phyloP scores from a whole-genome alignment of 1,139 yeast species.

The Diutina scorzettiae region DNA sequence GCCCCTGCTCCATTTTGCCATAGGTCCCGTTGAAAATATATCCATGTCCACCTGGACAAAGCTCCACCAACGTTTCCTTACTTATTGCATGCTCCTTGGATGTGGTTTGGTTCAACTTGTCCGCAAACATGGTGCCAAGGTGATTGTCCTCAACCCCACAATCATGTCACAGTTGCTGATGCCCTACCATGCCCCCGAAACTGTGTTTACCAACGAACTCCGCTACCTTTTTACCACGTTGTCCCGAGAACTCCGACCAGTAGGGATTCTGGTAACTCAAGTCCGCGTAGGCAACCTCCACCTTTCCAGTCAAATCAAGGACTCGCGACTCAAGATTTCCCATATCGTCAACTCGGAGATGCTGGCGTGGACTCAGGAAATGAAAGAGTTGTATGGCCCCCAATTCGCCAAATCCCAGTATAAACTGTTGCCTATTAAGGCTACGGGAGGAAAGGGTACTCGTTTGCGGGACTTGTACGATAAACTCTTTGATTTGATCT shows the following conservation, averaged over 20 bases:
- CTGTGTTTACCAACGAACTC: conserved; percentile 26
- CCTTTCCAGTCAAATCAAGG: conserved; percentile 17
- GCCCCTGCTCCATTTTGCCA: conserved; percentile 54
- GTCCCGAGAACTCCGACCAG: conserved; percentile 29
- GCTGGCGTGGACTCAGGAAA: conserved; percentile 29
- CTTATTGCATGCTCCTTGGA: conserved; percentile 41
- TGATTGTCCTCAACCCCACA: conserved; percentile 29
- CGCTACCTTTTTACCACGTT: conserved; percentile 26
- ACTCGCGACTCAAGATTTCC: conserved; percentile 16
- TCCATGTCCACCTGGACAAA: conserved; percentile 41
- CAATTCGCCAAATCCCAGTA: conserved; percentile 24
- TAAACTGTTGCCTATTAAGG: conserved; percentile 23
- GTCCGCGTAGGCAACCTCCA: conserved; percentile 36
- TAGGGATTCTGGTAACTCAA: conserved; percentile 32
- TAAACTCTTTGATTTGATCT: conserved; percentile 41
- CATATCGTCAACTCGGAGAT: conserved; percentile 27
- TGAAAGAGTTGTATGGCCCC: conserved; percentile 23
- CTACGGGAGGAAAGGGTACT: conserved; percentile 13
- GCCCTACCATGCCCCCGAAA: conserved; percentile 41
- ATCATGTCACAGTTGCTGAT: conserved; percentile 29
- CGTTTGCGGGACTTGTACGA: conserved; percentile 38
- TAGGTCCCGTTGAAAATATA: conserved; percentile 59
- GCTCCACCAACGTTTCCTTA: conserved; percentile 29
- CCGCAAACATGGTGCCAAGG: conserved; percentile 29
- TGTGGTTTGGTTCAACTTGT: conserved; percentile 49